Conservation (phyloP, 441 rosid species). For the Hypseocharis bilobata region DNA sequence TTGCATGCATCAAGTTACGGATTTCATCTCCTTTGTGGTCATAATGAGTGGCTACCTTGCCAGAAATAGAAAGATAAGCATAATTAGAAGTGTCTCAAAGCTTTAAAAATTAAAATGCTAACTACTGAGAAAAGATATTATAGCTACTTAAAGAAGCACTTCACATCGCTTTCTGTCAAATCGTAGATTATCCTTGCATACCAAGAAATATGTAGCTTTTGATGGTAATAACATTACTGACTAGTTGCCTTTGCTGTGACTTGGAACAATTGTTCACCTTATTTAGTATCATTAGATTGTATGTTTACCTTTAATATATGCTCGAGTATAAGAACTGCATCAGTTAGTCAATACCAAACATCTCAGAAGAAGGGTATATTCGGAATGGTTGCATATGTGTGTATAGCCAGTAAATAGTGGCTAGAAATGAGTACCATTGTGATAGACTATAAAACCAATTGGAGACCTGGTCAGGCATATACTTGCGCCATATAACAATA, state of each 20-base stretch:
- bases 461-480: neutral
- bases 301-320: too few relatives aligned
- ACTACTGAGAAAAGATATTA: neutral
- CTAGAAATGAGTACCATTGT: neutral
- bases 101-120: neutral
- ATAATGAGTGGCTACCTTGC: neutral
- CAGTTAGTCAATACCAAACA: neutral
- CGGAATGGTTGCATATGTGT: neutral
- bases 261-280: neutral
- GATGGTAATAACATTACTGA: too few relatives aligned
- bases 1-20: neutral
- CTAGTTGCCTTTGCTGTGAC: neutral
- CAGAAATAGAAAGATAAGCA: neutral
- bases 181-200: neutral
- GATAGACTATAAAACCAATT: neutral
- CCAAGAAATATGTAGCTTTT: neutral
- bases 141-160: neutral
- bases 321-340: neutral
- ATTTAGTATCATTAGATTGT: too few relatives aligned
- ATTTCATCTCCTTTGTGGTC: neutral
- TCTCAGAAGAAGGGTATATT: neutral
- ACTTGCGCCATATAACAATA: neutral
- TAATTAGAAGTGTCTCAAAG: neutral
- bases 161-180: too few relatives aligned
- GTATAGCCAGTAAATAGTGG: neutral